Percentiles rank a stretch among this genome's conserved stretches.
phyloP scores from a whole-genome alignment of 768 basidiomycete genomes.

The Terana coerulea region DNA sequence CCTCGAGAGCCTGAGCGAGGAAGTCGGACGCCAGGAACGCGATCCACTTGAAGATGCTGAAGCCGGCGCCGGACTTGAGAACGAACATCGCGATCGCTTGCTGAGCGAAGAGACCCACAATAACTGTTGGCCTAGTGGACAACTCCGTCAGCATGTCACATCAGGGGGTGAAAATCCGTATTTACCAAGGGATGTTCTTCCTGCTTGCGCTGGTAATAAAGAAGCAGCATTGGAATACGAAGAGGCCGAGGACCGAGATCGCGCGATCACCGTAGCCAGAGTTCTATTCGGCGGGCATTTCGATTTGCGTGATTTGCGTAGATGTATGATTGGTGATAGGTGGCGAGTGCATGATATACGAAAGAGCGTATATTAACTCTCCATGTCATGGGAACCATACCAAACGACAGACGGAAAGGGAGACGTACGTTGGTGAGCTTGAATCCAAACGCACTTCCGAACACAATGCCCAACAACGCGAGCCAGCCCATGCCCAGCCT shows the following conservation, averaged over 20 bases:
- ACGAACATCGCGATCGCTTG: conserved; percentile 88
- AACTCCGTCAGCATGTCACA: not conserved
- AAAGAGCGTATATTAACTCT: conserved; percentile 15
- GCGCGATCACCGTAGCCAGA: conserved; percentile 76
- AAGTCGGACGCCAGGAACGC: conserved; percentile 80
- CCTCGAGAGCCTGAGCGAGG: conserved; percentile 60
- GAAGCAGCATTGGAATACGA: conserved; percentile 76
- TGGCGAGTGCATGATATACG: not conserved
- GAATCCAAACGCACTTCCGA: conserved; percentile 88
- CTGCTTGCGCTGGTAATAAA: conserved; percentile 64
- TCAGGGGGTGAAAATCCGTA: conserved; percentile 2
- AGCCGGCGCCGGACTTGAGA: conserved; percentile 80
- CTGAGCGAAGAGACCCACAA: conserved; percentile 82
- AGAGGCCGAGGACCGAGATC: conserved; percentile 76
- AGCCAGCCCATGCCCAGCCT: conserved; percentile 73
- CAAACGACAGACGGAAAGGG: not conserved
- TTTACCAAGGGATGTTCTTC: conserved; percentile 69
- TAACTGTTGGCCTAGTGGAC: conserved; percentile 70
- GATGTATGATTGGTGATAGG: too few relatives aligned
- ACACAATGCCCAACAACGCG: conserved; percentile 68
- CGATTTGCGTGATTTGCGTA: not conserved
- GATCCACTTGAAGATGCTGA: conserved; percentile 80
- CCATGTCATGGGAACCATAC: not conserved
- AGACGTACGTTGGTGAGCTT: conserved; percentile 47
- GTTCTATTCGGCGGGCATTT: conserved; percentile 32